Base-by-base conservation (phyloP, 2,329 filamentous ascomycete species). In the Apiospora aurea region DNA sequence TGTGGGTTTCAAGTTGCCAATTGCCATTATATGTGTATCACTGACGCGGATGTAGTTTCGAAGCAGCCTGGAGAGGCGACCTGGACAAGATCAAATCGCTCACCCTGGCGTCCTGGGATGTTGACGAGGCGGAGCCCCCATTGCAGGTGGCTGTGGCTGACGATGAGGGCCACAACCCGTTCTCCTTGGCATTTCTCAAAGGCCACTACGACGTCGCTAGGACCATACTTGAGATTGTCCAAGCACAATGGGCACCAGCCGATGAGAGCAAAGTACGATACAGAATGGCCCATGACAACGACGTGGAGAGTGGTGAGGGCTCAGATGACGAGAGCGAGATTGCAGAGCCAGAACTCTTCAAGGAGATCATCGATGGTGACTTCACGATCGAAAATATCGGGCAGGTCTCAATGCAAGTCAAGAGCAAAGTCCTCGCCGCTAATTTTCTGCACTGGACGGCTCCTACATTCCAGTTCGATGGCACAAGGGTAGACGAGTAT, bases 321-420 rank as follows among this genome's bases (percentile, higher is more conserved):
- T 80, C 77, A 5, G 82, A 83, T 10, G 80, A 80, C 14, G 79
- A 81, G 11, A 75, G 73, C 44, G 77, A 80, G n/a, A 81, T 79
- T 4, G 80, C 82, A 1, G 82, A 83, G 61, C 84, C 85, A 24
- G 82, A 82, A 8, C 85, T 90, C 53, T 82, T 85, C 67, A 82
- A 82, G 21, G 87, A 91, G 72, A 84, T 91, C 53, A 82, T 94
- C 41, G 88, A 92, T 75, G 88, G 92, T 16, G 85, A 87, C 47
- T 94, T 93, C 79, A 96, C 94, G 0, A 88, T 96, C 70, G 92
- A 96, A 21, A 90, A 94, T 75, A 86, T 96, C 72, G 92, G 92
- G 0, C 88, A 93, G 74, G 85, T 93, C 4, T 89, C 89, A 0
- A 91, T 88, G 77, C 86, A 92, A 71, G 92, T 94, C 72, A 91